Conservation (phyloP, 352 stramenopile species). For the Phytophthora constricta region DNA sequence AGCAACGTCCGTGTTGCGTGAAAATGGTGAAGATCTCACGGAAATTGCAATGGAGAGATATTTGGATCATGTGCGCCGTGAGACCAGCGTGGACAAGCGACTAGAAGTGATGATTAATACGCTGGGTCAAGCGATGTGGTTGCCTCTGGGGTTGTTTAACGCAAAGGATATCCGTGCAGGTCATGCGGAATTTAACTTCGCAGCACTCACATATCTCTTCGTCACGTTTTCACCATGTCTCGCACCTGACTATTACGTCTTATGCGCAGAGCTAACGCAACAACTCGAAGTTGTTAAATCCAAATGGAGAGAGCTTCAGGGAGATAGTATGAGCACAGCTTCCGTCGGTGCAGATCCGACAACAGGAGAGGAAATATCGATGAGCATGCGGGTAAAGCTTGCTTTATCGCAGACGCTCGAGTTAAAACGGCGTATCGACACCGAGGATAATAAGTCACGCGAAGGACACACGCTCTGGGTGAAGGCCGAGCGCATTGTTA, state of each 20-base stretch:
- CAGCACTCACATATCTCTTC: slow-evolving; percentile 74
- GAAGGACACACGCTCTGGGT: slow-evolving; percentile 75
- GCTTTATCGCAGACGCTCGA: slow-evolving; percentile 74
- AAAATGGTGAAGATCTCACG: slow-evolving; percentile 83
- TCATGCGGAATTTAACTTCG: slow-evolving; percentile 83
- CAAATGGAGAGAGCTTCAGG: slow-evolving; percentile 72
- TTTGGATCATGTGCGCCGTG: slow-evolving; percentile 61
- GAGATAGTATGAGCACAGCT: slow-evolving; percentile 7
- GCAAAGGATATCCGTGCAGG: slow-evolving; percentile 72
- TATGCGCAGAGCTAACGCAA: slow-evolving; percentile 59
- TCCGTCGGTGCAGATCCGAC: slow-evolving; percentile 5
- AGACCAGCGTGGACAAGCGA: slow-evolving; percentile 58
- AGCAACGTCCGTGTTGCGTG: slow-evolving; percentile 62
- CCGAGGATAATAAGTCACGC: slow-evolving; percentile 60
- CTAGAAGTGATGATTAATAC: slow-evolving; percentile 78
- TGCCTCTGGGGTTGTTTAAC: slow-evolving; percentile 65
- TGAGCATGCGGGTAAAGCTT: slow-evolving; percentile 72
- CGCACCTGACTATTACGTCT: slow-evolving; percentile 54
- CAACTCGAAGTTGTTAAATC: slow-evolving; percentile 59
- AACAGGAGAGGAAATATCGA: slow-evolving; percentile 35
- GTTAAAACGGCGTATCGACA: slow-evolving; percentile 71
- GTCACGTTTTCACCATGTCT: slow-evolving; percentile 62
- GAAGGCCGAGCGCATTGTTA: slow-evolving; percentile 74
- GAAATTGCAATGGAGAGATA: slow-evolving; percentile 83
- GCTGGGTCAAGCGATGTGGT: slow-evolving; percentile 74